Evolutionary conservation across 441 rosid genomes (phyloP), one percentile per base, ranked within the genome.

Genomic region (Melianthus villosus): DNA sequence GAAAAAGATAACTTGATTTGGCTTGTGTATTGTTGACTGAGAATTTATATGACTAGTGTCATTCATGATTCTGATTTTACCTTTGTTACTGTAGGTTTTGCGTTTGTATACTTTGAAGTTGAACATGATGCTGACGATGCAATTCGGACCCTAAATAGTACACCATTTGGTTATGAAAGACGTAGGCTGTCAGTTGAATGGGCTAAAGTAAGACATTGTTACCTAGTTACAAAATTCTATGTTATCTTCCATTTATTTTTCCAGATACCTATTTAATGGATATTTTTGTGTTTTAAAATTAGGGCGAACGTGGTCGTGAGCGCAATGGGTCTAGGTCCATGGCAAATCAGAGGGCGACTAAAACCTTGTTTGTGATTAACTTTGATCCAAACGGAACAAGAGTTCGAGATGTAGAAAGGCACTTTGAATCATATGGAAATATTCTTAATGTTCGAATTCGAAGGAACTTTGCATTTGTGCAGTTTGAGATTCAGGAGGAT

Each of bases 91-190:
- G 9, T 61, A 83, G 95, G 97, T 14, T 83, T 80, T 69, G 97
- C 93, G 40, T 87, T 87, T 40, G 64, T 87, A 34, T 87, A 80
- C 35, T 83, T 87, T 95, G 95, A 87, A 43, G 91, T 80, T 63
- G 97, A 87, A 61, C 81, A 93, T 61, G 97, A 87, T 72, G 97
- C 87, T 38, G 91, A 78, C 44, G 84, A 87, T 76, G 95, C 95
- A 13, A 80, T 87, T 41, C 77, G 95, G 34, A 85, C 75, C 12
- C 93, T 87, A 47, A 93, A 87, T 44, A 64, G 82, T 34, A 30
- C 58, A 9, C 95, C 83, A 36, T 87, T 80, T 50, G 97, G 97
- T 38, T 79, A 81, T 1, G 83, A 83, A 62, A 95, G 95, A 25
- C 95, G 93, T 44, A 80, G 87, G 56, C 93, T 87, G 50, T 82